Conservation (phyloP, 805 yeast genomes). For the Priceomyces medius region DNA sequence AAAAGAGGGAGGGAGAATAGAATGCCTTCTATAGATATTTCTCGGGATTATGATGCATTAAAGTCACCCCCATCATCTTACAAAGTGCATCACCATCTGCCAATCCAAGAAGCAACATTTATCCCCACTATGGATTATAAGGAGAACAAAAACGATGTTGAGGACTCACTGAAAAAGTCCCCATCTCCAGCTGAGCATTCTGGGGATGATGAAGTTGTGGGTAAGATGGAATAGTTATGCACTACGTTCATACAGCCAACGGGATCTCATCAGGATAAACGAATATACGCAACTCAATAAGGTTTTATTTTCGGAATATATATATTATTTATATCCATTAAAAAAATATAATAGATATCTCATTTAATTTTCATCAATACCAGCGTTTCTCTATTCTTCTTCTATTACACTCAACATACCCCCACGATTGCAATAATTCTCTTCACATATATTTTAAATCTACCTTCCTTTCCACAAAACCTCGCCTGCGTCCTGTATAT, state of each 20-base stretch:
- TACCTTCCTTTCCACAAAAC: background rate
- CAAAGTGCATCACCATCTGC: constrained; percentile 5
- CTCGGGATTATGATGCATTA: constrained; percentile 9
- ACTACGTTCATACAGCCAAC: background rate
- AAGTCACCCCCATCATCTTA: constrained; percentile 18
- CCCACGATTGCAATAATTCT: no score
- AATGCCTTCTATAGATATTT: constrained; percentile 13
- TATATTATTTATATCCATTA: background rate
- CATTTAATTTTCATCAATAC: background rate
- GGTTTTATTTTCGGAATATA: background rate
- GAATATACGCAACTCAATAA: background rate
- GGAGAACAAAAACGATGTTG: constrained; percentile 3
- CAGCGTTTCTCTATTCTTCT: no score
- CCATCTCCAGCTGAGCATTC: constrained; percentile 2
- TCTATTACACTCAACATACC: no score
- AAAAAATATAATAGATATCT: background rate
- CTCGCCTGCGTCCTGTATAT: background rate
- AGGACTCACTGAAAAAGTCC: constrained; percentile 4
- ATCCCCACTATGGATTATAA: constrained; percentile 4
- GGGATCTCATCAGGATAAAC: background rate
- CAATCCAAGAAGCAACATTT: constrained; percentile 1
- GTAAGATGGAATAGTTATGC: constrained; percentile 29
- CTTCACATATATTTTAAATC: background rate
- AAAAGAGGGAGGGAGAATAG: constrained; percentile 6
- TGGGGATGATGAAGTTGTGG: constrained; percentile 33